These are phyloP conservation scores for Themeda triandra DNA, from an alignment of 176 grass and related monocot genomes.

Conservation along the genomic window DNA sequence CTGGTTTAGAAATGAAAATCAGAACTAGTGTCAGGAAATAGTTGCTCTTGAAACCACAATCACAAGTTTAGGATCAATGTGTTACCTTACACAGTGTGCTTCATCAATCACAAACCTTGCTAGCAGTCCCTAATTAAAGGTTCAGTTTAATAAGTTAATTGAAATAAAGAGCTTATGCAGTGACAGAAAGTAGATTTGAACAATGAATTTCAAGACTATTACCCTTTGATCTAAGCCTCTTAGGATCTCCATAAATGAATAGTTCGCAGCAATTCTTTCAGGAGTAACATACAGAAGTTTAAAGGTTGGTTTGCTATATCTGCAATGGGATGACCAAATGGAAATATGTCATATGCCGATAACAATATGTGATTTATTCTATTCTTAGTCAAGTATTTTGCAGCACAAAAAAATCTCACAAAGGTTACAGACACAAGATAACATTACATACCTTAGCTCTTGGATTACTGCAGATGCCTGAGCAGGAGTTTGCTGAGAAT, in stretches of 20 bases:
- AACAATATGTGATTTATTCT: background rate
- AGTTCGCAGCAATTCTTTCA: conserved; percentile 65
- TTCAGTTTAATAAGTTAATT: background rate
- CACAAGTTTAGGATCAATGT: background rate
- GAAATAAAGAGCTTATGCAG: background rate
- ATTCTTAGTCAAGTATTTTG: background rate
- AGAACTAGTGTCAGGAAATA: background rate
- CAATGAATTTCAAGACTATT: conserved; percentile 2
- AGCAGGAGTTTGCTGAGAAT: conserved; percentile 84
- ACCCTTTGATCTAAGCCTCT: conserved; percentile 79
- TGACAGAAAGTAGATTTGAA: background rate
- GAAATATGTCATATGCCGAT: background rate
- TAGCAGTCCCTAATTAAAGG: conserved; percentile 60
- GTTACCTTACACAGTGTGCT: conserved; percentile 94
- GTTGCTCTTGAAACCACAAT: background rate
- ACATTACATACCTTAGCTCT: conserved; percentile 63
- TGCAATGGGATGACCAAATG: conserved; percentile 35
- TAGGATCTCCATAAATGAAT: conserved; percentile 67
- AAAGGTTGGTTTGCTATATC: conserved; percentile 56
- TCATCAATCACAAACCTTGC: conserved; percentile 95
- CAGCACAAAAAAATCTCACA: background rate
- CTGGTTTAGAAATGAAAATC: conserved; percentile 39
- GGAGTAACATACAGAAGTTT: conserved; percentile 95
- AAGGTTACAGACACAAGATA: background rate
- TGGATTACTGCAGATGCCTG: conserved; percentile 69